These are phyloP conservation scores for Silene coronaria DNA, from an alignment of 179 eudicot species.

Conservation along the genomic window DNA sequence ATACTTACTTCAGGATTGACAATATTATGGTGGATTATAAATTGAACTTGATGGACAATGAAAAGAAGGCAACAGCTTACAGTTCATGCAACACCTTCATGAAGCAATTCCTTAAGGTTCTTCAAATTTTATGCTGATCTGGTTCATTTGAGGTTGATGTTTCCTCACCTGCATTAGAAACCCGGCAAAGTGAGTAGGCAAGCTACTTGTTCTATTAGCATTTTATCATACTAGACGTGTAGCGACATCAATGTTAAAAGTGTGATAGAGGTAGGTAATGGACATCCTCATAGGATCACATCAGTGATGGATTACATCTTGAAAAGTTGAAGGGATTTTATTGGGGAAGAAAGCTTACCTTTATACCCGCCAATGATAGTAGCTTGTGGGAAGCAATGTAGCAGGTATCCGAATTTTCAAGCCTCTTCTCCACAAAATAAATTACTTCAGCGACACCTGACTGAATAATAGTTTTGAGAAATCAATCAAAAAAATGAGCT, in stretches of 20 bases:
- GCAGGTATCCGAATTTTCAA: constrained; percentile 51
- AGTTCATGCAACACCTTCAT: background rate
- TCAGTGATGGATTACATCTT: background rate
- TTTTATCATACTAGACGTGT: background rate
- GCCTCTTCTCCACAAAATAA: constrained; percentile 75
- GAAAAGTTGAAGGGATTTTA: background rate
- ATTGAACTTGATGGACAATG: background rate
- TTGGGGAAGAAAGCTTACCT: constrained; percentile 38
- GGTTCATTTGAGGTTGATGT: constrained; percentile 75
- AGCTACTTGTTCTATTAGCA: background rate
- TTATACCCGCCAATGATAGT: constrained; percentile 65
- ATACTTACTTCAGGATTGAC: background rate
- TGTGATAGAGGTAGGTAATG: background rate
- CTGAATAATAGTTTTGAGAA: constrained; percentile 30
- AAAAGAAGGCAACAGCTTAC: background rate
- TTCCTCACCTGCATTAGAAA: constrained; percentile 54
- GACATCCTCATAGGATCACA: background rate
- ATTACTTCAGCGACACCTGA: constrained; percentile 91
- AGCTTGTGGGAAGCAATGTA: constrained; percentile 84
- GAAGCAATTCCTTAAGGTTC: constrained; percentile 28
- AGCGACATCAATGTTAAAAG: background rate
- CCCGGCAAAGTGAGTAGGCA: background rate
- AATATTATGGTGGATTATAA: background rate
- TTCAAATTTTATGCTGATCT: constrained; percentile 52
- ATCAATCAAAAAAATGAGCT: background rate